Conservation (phyloP, 2,329 filamentous ascomycete genomes). For the Monosporascus sp. region DNA sequence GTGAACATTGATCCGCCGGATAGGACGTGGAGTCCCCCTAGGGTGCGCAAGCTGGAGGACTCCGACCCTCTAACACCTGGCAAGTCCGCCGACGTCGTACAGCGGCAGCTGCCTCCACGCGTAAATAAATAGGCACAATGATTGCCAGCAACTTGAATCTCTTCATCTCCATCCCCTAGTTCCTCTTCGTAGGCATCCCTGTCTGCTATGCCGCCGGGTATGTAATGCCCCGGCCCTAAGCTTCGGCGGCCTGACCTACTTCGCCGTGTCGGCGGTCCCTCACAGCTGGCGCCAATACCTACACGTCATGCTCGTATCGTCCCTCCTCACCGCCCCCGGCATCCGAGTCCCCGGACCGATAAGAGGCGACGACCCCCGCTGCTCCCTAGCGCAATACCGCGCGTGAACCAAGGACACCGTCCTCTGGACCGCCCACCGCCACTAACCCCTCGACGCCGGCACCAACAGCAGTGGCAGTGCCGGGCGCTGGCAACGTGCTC, state of each 20-base stretch:
- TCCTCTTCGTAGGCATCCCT: slow-evolving; percentile 48
- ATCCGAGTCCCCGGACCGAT: slow-evolving; percentile 48
- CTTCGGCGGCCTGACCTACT: slow-evolving; percentile 47
- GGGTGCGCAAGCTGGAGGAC: slow-evolving; percentile 2
- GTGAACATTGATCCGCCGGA: slow-evolving; percentile 9
- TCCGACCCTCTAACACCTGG: slow-evolving; percentile 1
- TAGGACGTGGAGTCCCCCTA: slow-evolving; percentile 5
- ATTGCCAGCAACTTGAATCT: slow-evolving; percentile 41
- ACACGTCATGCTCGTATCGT: slow-evolving; percentile 53
- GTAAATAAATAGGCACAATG: slow-evolving; percentile 45
- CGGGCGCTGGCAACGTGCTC: slow-evolving; percentile 54
- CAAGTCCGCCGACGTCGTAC: slow-evolving; percentile 2
- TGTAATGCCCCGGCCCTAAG: slow-evolving; percentile 40
- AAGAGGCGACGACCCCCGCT: slow-evolving; percentile 32
- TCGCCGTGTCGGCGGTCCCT: slow-evolving; percentile 43
- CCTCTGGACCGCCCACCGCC: slow-evolving; percentile 33
- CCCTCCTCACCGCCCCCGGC: slow-evolving; percentile 44
- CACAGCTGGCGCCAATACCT: slow-evolving; percentile 44
- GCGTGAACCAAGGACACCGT: slow-evolving; percentile 47
- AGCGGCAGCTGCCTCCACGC: slow-evolving; percentile 28
- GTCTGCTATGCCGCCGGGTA: slow-evolving; percentile 49
- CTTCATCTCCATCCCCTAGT: slow-evolving; percentile 36
- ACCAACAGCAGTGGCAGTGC: slow-evolving; percentile 19
- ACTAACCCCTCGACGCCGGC: slow-evolving; percentile 15
- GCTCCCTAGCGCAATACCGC: slow-evolving; percentile 41